Base-by-base conservation (phyloP, 805 yeast genomes). In the Kuraishia floccosa region DNA sequence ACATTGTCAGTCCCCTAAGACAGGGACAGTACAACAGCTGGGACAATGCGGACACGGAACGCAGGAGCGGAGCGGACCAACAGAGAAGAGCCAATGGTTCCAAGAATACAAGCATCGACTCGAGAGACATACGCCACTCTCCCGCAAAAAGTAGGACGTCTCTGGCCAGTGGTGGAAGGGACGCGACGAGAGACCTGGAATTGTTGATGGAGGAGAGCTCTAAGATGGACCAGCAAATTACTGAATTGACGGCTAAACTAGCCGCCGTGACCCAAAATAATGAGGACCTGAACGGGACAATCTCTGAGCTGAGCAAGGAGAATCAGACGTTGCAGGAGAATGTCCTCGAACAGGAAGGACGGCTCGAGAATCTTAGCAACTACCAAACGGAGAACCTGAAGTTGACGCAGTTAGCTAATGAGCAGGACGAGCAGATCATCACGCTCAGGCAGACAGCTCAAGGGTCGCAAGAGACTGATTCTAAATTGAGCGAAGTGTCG, bases 161-260 rank as follows among this genome's bases (percentile, higher is more conserved):
- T 12, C 29, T 46, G 11, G n/a, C 17, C 3, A 26, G 17, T 12
- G 18, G 31, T 6, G n/a, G 31, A 15, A 54, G 55, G 22, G 24
- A 30, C 20, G 31, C 32, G 65, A n/a, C 65, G 28, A 56, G 63
- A 30, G 73, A 69, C 37, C 52, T 68, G 18, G 58, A 60, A 34
- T 37, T 63, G 24, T 47, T 70, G 8, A 41, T 65, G 17, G 60
- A 57, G 19, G 74, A 68, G 41, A 65, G 69, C 25, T 54, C 65
- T 13, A 58, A 67, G 36, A 61, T 68, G 67, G 77, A 72, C 36
- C 39, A 42, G 10, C 50, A 51, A 26, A 63, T 65, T 16, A 52
- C 65, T 3, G 46, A 48, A 8, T 47, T 63, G 16, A 65, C 63
- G 36, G 38, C 43, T 15, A 43, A 49, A 15, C 17, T 47, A 14